phyloP scores from a whole-genome alignment of 768 basidiomycete genomes.

The Mycena polygramma region DNA sequence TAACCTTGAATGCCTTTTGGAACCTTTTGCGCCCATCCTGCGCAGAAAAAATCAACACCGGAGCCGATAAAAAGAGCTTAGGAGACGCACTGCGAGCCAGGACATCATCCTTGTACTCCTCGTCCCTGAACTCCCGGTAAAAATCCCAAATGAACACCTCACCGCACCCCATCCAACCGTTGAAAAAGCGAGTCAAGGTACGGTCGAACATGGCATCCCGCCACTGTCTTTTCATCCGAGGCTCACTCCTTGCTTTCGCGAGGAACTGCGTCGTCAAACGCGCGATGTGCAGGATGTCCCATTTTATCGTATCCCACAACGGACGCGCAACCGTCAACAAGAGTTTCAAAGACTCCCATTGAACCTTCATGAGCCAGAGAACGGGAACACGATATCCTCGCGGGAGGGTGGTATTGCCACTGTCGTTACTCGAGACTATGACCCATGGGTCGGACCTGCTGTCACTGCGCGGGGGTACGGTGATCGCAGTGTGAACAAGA shows the following conservation, averaged over 20 bases:
- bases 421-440: constrained; percentile 17
- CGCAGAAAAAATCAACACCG: not conserved
- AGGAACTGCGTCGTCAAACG: constrained; percentile 32
- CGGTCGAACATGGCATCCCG: constrained; percentile 35
- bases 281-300: constrained; percentile 33
- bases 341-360: constrained; percentile 35
- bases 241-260: constrained; percentile 25
- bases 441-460: constrained; percentile 37
- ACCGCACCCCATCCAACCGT: constrained; percentile 37
- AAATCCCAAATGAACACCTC: constrained; percentile 36
- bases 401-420: constrained; percentile 26
- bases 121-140: constrained; percentile 35
- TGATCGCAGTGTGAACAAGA: constrained; percentile 28
- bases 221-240: constrained; percentile 35
- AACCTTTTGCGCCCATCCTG: constrained; percentile 38
- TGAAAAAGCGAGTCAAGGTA: constrained; percentile 34
- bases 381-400: constrained; percentile 37
- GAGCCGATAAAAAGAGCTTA: not conserved
- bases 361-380: constrained; percentile 31
- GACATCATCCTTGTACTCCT: constrained; percentile 38
- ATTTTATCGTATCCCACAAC: constrained; percentile 35
- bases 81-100: constrained; percentile 35
- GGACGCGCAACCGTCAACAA: constrained; percentile 29
- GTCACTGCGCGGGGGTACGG: constrained; percentile 33
- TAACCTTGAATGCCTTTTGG: constrained; percentile 38